Percentiles rank a stretch among this genome's conserved stretches.
Conservation (phyloP, 2,329 filamentous ascomycete genomes). For the Coniella vitis region DNA sequence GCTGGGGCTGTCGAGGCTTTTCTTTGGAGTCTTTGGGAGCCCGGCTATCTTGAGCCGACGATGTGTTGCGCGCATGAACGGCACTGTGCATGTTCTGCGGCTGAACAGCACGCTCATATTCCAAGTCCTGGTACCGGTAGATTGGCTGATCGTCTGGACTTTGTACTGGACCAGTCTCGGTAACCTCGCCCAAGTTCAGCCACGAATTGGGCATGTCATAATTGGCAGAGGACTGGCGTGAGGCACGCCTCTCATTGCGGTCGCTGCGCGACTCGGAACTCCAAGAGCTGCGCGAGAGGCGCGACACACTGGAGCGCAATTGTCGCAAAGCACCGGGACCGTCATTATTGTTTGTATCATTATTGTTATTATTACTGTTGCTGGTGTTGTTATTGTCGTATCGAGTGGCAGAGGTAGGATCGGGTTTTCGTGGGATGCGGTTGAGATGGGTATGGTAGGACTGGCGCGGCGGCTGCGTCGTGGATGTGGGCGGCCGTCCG, state of each 20-base stretch:
- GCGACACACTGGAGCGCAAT: background rate
- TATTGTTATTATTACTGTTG: no score
- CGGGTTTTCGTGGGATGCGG: no score
- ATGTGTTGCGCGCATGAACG: background rate
- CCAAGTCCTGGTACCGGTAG: conserved; percentile 30
- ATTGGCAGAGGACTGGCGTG: conserved; percentile 6
- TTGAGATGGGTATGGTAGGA: no score
- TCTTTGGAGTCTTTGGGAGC: background rate
- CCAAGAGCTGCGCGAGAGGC: background rate
- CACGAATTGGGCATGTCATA: conserved; percentile 23
- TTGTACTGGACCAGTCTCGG: conserved; percentile 15
- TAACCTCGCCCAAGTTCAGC: conserved; percentile 19
- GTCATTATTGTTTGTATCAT: background rate
- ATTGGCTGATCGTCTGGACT: conserved; percentile 27
- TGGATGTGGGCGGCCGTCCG: background rate
- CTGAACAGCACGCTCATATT: conserved; percentile 25
- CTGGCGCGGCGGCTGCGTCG: background rate
- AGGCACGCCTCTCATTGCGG: background rate
- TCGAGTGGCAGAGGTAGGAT: no score
- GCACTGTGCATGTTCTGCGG: conserved; percentile 16
- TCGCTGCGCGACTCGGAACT: background rate
- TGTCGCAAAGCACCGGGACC: background rate
- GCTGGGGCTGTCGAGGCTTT: background rate
- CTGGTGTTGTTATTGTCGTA: no score
- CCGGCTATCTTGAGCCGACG: background rate